phyloP scores from a whole-genome alignment of 352 stramenopile species.

The Pilasporangium apinafurcum region DNA sequence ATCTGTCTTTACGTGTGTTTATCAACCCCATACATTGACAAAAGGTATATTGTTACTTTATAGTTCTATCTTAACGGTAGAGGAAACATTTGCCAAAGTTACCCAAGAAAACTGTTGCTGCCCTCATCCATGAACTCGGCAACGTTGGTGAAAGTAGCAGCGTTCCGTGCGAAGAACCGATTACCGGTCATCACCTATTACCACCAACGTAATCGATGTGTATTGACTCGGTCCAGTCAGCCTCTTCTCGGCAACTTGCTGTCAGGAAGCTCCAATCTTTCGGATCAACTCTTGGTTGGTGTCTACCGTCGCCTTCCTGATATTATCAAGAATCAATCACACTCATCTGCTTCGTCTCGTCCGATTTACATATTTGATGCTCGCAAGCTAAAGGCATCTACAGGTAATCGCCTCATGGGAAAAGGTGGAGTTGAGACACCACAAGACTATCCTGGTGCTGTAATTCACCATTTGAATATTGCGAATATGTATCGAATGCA shows the following conservation, averaged over 20 bases:
- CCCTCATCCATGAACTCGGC: constrained; percentile 60
- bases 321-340: constrained; percentile 72
- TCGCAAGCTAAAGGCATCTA: constrained; percentile 84
- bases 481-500: constrained; percentile 93
- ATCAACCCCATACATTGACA: no score
- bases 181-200: constrained; percentile 86
- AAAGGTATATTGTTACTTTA: no score
- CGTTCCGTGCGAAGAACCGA: constrained; percentile 83
- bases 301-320: constrained; percentile 75
- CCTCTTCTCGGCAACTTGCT: constrained; percentile 71
- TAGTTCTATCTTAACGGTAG: constrained; percentile 77
- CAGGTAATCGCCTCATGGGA: constrained; percentile 86
- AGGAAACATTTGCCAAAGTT: constrained; percentile 78
- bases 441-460: constrained; percentile 72
- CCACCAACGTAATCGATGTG: constrained; percentile 65
- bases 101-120: constrained; percentile 76
- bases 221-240: constrained; percentile 79
- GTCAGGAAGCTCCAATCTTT: constrained; percentile 62
- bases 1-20: no score
- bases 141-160: constrained; percentile 62
- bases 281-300: constrained; percentile 67
- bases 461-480: constrained; percentile 86
- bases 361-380: constrained; percentile 90
- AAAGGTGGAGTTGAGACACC: constrained; percentile 88
- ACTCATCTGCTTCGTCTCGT: constrained; percentile 49